A percentile compares a stretch with the other conserved stretches of the same genome.
These are phyloP conservation scores for Magnolia changhungtana DNA, from an alignment of 164 flowering plant genomes.

Conservation along the genomic window DNA sequence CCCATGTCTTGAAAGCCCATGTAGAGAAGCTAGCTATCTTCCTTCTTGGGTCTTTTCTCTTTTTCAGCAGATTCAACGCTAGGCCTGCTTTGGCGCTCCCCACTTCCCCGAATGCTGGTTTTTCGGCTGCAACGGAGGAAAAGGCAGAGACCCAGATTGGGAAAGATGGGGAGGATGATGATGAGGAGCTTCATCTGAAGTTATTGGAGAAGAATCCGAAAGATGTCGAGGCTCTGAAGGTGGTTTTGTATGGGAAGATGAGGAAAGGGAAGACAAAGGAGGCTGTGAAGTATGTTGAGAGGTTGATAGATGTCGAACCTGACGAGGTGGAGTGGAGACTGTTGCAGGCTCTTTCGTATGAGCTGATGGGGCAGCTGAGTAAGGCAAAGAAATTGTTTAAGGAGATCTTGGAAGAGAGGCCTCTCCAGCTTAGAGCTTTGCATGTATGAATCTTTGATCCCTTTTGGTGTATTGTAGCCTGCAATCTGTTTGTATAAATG, in stretches of 20 bases:
- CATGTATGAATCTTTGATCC: slow-evolving; percentile 53
- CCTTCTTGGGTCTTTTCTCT: slow-evolving; percentile 58
- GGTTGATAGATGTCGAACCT: slow-evolving; percentile 65
- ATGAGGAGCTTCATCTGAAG: slow-evolving; percentile 55
- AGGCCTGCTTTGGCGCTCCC: slow-evolving; percentile 39
- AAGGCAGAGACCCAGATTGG: slow-evolving; percentile 22
- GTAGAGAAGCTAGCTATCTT: slow-evolving; percentile 39
- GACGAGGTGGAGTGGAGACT: slow-evolving; percentile 89
- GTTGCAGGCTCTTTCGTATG: slow-evolving; percentile 76
- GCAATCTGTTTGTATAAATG: not conserved
- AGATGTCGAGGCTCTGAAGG: slow-evolving; percentile 73
- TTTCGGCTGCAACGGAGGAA: slow-evolving; percentile 21
- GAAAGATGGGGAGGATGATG: slow-evolving; percentile 19
- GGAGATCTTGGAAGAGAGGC: slow-evolving; percentile 68
- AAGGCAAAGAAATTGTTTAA: slow-evolving; percentile 68
- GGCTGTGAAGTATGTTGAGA: slow-evolving; percentile 72
- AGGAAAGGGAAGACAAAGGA: slow-evolving; percentile 61
- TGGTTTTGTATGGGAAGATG: slow-evolving; percentile 68
- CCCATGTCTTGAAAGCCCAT: slow-evolving; percentile 19
- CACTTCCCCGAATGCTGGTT: slow-evolving; percentile 14
- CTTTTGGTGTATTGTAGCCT: not conserved
- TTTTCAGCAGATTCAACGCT: slow-evolving; percentile 34
- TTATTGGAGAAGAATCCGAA: slow-evolving; percentile 61
- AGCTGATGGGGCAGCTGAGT: slow-evolving; percentile 65
- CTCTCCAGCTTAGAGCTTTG: slow-evolving; percentile 78